A percentile compares a stretch with the other conserved stretches of the same genome.
These are phyloP conservation scores for Lachnellula willkommii DNA, from an alignment of 2,329 filamentous ascomycete genomes.

Conservation along the genomic window DNA sequence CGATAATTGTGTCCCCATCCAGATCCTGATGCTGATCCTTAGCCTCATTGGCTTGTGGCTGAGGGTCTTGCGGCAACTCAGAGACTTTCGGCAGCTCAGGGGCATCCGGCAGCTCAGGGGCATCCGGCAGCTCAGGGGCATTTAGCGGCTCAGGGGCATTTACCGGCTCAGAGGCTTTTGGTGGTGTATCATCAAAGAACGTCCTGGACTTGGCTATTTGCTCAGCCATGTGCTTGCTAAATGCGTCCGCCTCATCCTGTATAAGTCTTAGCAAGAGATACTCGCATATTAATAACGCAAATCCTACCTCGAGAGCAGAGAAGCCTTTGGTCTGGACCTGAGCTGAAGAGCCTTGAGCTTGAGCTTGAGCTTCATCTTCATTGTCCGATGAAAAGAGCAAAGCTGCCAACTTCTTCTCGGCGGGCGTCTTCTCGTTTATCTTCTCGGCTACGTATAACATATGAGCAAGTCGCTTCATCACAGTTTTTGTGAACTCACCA, in stretches of 20 bases:
- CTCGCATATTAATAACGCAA: not conserved
- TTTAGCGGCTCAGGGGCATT: too few species aligned
- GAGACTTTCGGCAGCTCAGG: too few species aligned
- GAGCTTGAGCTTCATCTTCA: not conserved
- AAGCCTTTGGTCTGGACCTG: not conserved
- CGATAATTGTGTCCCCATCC: not conserved
- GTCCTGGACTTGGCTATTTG: too few species aligned
- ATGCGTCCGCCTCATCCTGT: too few species aligned
- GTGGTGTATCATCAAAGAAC: too few species aligned
- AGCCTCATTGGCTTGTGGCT: too few species aligned
- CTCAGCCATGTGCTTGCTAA: too few species aligned
- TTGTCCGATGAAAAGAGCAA: not conserved
- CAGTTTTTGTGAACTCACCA: not conserved
- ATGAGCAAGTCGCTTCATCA: not conserved
- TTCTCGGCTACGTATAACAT: not conserved
- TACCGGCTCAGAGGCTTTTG: too few species aligned
- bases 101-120: too few species aligned
- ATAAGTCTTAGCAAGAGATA: too few species aligned
- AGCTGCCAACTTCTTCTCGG: not conserved
- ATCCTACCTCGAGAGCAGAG: not conserved
- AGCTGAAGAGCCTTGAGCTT: not conserved
- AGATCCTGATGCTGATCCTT: not conserved
- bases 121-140: too few species aligned
- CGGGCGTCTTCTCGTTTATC: not conserved
- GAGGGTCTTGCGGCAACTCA: too few species aligned